Conservation (phyloP, 83 land plant species). For the Thuja plicata region DNA sequence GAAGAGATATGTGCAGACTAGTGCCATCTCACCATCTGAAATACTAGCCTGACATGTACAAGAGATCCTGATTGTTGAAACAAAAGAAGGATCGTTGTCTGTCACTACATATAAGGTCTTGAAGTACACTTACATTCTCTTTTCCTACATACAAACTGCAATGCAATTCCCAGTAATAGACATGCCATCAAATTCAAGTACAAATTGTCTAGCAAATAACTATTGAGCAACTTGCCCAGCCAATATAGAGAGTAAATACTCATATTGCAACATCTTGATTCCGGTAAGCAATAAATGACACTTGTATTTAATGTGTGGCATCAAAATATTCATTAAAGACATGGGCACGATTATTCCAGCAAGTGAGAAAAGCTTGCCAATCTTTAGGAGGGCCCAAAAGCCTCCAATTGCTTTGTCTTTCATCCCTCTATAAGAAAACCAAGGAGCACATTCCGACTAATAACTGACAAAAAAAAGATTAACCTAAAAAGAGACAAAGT, state of each 20-base stretch:
- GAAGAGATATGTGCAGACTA: too few species aligned
- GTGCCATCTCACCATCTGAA: too few species aligned
- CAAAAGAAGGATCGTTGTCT: too few species aligned
- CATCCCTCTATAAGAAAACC: background rate
- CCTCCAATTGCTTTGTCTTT: background rate
- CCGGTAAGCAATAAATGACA: background rate
- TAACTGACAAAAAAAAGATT: background rate
- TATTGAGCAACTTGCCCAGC: too few species aligned
- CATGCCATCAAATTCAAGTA: too few species aligned
- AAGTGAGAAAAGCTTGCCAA: background rate
- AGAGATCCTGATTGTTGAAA: too few species aligned
- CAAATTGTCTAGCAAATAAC: too few species aligned
- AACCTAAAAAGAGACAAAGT: background rate
- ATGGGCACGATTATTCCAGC: background rate
- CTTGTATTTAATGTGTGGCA: background rate
- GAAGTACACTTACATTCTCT: too few species aligned
- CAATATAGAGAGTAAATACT: background rate
- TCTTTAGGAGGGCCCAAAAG: background rate
- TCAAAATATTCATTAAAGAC: background rate
- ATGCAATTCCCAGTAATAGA: too few species aligned
- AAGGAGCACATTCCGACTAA: background rate
- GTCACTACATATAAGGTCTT: too few species aligned
- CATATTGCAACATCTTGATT: background rate
- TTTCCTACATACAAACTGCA: too few species aligned
- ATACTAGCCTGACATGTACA: too few species aligned